A percentile compares a stretch with the other conserved stretches of the same genome.
These are phyloP conservation scores for Picea abies DNA, from an alignment of 83 land plant genomes.

Conservation along the genomic window DNA sequence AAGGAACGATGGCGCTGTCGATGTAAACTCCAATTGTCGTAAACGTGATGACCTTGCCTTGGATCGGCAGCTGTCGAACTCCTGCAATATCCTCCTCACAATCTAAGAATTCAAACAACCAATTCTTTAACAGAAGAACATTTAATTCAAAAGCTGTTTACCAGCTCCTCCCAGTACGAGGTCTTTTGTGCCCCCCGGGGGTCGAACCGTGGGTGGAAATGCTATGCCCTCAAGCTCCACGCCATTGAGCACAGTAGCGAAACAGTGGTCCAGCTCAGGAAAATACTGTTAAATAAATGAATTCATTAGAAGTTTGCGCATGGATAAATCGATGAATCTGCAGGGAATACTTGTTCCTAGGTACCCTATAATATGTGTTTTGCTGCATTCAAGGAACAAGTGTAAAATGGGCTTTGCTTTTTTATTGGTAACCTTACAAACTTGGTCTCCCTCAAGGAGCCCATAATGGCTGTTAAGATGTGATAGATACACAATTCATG, in stretches of 20 bases:
- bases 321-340: too few species aligned
- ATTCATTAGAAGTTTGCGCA: too few species aligned
- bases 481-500: too few species aligned
- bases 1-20: slow-evolving; percentile 37
- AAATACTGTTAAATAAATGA: slow-evolving; percentile 3
- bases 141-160: slow-evolving; percentile 4
- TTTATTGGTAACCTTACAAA: too few species aligned
- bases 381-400: too few species aligned
- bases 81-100: slow-evolving; percentile 27
- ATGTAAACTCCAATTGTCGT: slow-evolving; percentile 73
- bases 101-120: too few species aligned
- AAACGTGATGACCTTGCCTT: slow-evolving; percentile 59
- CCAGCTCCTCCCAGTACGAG: slow-evolving; percentile 74
- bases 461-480: too few species aligned
- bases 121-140: too few species aligned
- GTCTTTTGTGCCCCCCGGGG: slow-evolving; percentile 42
- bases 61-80: slow-evolving; percentile 52
- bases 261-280: slow-evolving; percentile 6
- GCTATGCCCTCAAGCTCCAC: slow-evolving; percentile 41
- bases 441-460: too few species aligned
- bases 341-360: too few species aligned
- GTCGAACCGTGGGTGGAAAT: slow-evolving; percentile 39
- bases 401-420: too few species aligned
- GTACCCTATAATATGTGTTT: too few species aligned
- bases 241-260: background rate